Conservation (phyloP, 2,329 filamentous ascomycete species). For the Canariomyces notabilis region DNA sequence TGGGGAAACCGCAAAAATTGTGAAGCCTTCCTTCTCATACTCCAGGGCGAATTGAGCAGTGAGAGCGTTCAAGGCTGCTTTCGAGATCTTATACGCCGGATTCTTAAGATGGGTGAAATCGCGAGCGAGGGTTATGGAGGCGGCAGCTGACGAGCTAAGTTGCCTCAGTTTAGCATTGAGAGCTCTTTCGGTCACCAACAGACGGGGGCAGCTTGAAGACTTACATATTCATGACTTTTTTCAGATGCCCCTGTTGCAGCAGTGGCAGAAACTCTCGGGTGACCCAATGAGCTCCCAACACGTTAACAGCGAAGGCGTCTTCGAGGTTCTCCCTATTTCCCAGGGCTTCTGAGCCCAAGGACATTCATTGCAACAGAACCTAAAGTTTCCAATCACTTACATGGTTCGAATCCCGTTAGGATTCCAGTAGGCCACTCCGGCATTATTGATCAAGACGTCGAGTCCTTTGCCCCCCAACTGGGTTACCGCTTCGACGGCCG, state of each 20-base stretch:
- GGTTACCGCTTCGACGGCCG: constrained; percentile 30
- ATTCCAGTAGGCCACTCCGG: constrained; percentile 4
- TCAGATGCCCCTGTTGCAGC: constrained; percentile 24
- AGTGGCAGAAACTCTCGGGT: constrained; percentile 8
- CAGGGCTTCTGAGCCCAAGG: neutral
- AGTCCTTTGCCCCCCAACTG: constrained; percentile 35
- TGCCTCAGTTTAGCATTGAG: too few relatives aligned
- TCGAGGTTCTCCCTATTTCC: constrained; percentile 33
- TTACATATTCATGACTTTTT: constrained; percentile 42
- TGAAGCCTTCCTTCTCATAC: constrained; percentile 38
- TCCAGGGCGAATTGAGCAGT: constrained; percentile 40
- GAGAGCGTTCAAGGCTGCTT: constrained; percentile 44
- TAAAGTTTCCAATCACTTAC: neutral
- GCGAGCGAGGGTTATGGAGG: constrained; percentile 33
- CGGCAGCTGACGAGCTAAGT: constrained; percentile 3
- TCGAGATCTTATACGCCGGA: constrained; percentile 33
- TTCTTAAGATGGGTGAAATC: too few relatives aligned
- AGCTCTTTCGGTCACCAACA: too few relatives aligned
- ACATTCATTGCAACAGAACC: neutral
- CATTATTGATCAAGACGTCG: constrained; percentile 34
- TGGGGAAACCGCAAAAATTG: constrained; percentile 40
- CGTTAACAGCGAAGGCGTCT: constrained; percentile 28
- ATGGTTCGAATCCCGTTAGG: constrained; percentile 22
- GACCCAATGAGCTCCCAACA: constrained; percentile 8
- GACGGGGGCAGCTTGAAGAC: neutral